These are phyloP conservation scores for Starmerella vaccinii DNA, from an alignment of 805 yeast genomes.

Conservation along the genomic window DNA sequence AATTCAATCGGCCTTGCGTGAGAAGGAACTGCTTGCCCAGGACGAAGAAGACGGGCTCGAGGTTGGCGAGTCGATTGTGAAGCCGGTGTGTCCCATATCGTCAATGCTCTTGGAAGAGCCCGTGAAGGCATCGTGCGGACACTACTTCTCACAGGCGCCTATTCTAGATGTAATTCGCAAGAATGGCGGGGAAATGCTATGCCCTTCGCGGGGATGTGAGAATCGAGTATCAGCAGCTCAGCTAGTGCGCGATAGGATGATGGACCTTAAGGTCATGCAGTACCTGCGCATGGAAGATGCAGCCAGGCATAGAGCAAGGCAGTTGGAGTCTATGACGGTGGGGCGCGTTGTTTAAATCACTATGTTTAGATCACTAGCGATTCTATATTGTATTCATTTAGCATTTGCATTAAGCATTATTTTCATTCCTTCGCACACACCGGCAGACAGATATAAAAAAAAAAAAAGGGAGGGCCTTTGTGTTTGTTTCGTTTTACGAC, in stretches of 20 bases:
- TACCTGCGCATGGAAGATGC: slow-evolving; percentile 5
- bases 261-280: slow-evolving; percentile 13
- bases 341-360: background rate
- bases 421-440: too few relatives aligned
- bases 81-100: slow-evolving; percentile 17
- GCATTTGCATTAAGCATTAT: too few relatives aligned
- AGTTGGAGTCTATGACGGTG: background rate
- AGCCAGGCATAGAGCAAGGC: background rate
- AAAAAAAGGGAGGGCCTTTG: too few relatives aligned
- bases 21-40: background rate
- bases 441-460: too few relatives aligned
- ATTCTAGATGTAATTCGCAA: background rate
- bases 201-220: slow-evolving; percentile 19
- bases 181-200: background rate
- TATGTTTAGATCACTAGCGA: background rate
- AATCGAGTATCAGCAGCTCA: background rate
- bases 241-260: slow-evolving; percentile 14
- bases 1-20: background rate
- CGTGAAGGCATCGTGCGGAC: slow-evolving; percentile 19
- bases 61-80: slow-evolving; percentile 8
- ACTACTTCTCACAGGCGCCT: slow-evolving; percentile 12
- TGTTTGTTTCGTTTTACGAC: too few relatives aligned
- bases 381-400: too few relatives aligned
- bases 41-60: slow-evolving; percentile 12
- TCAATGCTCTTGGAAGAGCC: slow-evolving; percentile 15